Conservation (phyloP, 83 land plant genomes). For the Picea abies region DNA sequence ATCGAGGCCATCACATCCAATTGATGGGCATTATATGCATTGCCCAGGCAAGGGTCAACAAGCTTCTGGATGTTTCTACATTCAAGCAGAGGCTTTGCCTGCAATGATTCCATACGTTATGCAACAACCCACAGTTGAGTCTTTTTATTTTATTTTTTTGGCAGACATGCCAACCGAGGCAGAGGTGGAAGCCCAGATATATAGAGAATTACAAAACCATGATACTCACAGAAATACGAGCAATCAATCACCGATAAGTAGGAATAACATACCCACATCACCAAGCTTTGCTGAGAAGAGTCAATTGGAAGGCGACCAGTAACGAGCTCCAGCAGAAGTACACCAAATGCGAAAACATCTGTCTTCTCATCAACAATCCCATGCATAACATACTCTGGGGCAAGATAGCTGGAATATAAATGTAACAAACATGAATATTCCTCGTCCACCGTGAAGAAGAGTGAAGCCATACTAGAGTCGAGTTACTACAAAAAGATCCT, state of each 20-base stretch:
- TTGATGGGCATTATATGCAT: slow-evolving; percentile 53
- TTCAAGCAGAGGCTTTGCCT: slow-evolving; percentile 87
- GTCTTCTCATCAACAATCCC: slow-evolving; percentile 95
- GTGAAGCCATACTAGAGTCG: neutral
- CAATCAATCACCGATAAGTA: neutral
- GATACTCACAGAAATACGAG: neutral
- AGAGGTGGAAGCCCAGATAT: neutral
- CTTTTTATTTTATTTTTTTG: neutral
- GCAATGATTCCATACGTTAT: neutral
- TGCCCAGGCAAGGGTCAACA: slow-evolving; percentile 62
- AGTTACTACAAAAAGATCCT: neutral
- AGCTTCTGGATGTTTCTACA: slow-evolving; percentile 47
- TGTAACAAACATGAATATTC: neutral
- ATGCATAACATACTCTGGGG: slow-evolving; percentile 98
- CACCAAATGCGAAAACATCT: slow-evolving; percentile 96
- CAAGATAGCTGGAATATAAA: slow-evolving; percentile 65
- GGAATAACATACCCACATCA: slow-evolving; percentile 69
- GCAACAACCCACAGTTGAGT: neutral
- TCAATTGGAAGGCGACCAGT: slow-evolving; percentile 87
- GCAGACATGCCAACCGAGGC: neutral
- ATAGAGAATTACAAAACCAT: neutral
- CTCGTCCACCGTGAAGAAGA: neutral
- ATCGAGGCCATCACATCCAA: slow-evolving; percentile 55
- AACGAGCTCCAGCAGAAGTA: slow-evolving; percentile 84
- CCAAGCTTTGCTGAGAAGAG: slow-evolving; percentile 75